Base-by-base conservation (phyloP, 768 basidiomycete genomes). In the Amanita fuliginea region DNA sequence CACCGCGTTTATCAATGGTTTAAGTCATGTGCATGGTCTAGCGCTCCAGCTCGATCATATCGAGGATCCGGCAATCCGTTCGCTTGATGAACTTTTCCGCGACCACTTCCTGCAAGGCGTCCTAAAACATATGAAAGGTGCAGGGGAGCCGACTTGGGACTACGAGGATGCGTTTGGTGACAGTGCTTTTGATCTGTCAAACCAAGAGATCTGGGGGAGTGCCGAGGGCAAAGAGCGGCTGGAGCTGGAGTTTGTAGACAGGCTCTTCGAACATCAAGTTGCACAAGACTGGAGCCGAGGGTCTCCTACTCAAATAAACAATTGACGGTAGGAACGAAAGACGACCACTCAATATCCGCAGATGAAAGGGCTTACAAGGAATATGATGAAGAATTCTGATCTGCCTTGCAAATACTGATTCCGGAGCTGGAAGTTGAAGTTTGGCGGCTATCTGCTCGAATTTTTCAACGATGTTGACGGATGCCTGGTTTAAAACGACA, bases 181-280 rank as follows among this genome's bases (percentile, higher is more conserved):
- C 9, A 32, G 32, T 32, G 2, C 19, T 13, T 11, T 45, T 14
- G 43, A 33, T 19, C 16, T 45, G 43, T 45, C 43, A 14, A 45
- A 30, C 28, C n/a, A 11, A 30, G 28, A 45, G 6, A 45, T 45
- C 33, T 45, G 43, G 60, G 58, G 59, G 16, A 55, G 51, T 11
- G 41, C 36, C 6, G 55, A 54, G 42, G 62, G 55, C 24, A 57
- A 57, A 45, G 58, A 55, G 34, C 56, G 53, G 35, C 53, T 63
- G n/a, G 62, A 62, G 53, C 45, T 59, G 30, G 59, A 57, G 42
- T 49, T 63, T 24, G 52, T 56, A 32, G 53, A 62, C 19, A 47
- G 62, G 35, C 41, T 62, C 16, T 19, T 18, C n/a, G 41, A 19
- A 9, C 19, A 18, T 13, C 41, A 42, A 19, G 41, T 22, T n/a